Percentiles rank a stretch among this genome's conserved stretches.
Evolutionary conservation across 2,329 filamentous ascomycete species (phyloP).

Genomic region (Sporothrix brasiliensis): DNA sequence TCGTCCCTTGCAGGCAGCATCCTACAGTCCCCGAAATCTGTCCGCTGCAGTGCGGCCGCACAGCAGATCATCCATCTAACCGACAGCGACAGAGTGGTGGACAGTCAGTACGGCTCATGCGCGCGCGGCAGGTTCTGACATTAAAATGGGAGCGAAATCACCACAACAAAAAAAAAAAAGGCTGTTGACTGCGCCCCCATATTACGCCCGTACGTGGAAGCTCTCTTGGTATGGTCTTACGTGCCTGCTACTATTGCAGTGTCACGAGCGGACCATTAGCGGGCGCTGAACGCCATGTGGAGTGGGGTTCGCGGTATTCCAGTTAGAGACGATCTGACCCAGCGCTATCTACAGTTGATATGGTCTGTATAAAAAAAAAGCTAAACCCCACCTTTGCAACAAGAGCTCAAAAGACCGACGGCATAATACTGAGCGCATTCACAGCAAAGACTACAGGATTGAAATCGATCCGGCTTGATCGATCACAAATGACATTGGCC

Average conservation of each 20-base stretch:
- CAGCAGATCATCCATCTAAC: conserved; percentile 26
- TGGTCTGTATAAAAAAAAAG: not conserved
- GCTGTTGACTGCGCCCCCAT: not conserved
- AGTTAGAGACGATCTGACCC: not conserved
- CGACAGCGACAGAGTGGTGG: not conserved
- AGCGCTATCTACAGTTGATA: too few species aligned
- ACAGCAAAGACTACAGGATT: not conserved
- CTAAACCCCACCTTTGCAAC: conserved; percentile 28
- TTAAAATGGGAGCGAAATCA: not conserved
- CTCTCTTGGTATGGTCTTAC: not conserved
- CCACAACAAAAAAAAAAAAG: not conserved
- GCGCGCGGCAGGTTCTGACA: conserved; percentile 11
- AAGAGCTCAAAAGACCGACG: not conserved
- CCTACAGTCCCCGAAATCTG: conserved; percentile 20
- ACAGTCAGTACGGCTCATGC: conserved; percentile 20
- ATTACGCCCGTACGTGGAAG: not conserved
- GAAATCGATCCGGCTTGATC: not conserved
- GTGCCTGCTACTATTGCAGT: conserved; percentile 15
- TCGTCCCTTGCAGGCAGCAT: conserved; percentile 26
- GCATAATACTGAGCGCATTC: not conserved
- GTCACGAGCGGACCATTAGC: not conserved
- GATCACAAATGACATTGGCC: not conserved
- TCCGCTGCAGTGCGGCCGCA: conserved; percentile 31
- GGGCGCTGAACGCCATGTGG: conserved; percentile 16
- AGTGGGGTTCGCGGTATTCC: conserved; percentile 7